Base-by-base conservation (phyloP, 495 filamentous ascomycete species). In the Xylaria venustula region DNA sequence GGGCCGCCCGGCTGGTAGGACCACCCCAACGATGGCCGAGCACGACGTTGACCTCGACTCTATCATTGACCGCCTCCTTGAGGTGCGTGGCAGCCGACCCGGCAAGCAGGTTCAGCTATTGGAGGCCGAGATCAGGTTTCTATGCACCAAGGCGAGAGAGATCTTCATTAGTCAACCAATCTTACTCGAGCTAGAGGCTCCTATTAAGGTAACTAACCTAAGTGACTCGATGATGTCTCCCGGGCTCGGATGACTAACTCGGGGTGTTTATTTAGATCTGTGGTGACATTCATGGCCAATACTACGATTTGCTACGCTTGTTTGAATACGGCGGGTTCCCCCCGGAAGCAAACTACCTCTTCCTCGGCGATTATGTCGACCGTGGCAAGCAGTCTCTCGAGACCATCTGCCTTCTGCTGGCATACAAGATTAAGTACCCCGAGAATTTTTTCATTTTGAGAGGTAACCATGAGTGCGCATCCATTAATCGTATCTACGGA, bases 101-200 rank as follows among this genome's bases (percentile, higher is more conserved):
- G 94, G 94, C 64, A 98, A 98, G 81, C 94, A 98, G 78, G 95
- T 98, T 41, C 94, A 98, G 77, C 86, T 98, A 62, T 80, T 97
- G 63, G 94, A 98, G 75, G 88, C 91, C 54, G 95, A 98, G 81
- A 98, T 98, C 66, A 90, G 94, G 68, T 97, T 87, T 80, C 87
- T 98, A 64, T 98, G 94, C 85, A 97, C 94, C 68, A 98, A 98
- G 82, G 93, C 94, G 40, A 89, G 94, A 61, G 94, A 98, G 79
- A 98, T 98, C 68, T 98, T 98, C 82, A 98, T 98, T 77, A 97
- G 93, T 55, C 94, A 98, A 83, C 94, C 94, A 60, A 98, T 98
- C 68, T 80, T 98, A 64, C 85, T 98, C 54, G 94, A 98, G 82
- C 85, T 98, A 42, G 94, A 98, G 72, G 94, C 94, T 64, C 94